Conservation (phyloP, 768 basidiomycete species). For the Dendrothele bispora region DNA sequence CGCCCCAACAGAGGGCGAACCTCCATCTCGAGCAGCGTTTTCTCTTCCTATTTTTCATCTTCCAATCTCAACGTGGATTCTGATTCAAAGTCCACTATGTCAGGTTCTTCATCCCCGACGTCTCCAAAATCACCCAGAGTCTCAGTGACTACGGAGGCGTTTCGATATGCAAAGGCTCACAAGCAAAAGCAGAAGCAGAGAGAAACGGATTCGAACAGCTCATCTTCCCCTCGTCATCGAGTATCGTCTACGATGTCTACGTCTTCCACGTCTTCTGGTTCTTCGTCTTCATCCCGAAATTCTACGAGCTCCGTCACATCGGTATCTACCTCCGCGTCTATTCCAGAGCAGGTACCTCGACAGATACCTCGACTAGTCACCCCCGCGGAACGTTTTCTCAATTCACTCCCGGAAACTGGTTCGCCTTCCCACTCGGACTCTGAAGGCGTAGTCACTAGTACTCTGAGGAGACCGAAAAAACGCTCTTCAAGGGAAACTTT, state of each 20-base stretch:
- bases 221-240: slow-evolving; percentile 10
- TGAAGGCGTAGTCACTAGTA: neutral
- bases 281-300: slow-evolving; percentile 30
- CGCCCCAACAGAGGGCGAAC: slow-evolving; percentile 27
- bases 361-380: slow-evolving; percentile 34
- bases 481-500: slow-evolving; percentile 3
- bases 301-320: slow-evolving; percentile 21
- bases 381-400: slow-evolving; percentile 6
- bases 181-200: slow-evolving; percentile 1
- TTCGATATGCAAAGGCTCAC: slow-evolving; percentile 3
- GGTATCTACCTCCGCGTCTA: slow-evolving; percentile 31
- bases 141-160: slow-evolving; percentile 3
- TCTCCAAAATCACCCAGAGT: neutral
- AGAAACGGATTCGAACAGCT: slow-evolving; percentile 11
- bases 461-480: slow-evolving; percentile 8
- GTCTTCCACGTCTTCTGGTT: slow-evolving; percentile 44
- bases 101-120: slow-evolving; percentile 2
- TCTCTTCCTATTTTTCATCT: slow-evolving; percentile 61
- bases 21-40: slow-evolving; percentile 54
- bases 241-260: slow-evolving; percentile 31
- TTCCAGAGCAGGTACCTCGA: slow-evolving; percentile 38
- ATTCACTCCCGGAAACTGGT: slow-evolving; percentile 15
- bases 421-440: slow-evolving; percentile 14
- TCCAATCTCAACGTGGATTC: slow-evolving; percentile 23
- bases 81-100: neutral